Conservation (phyloP, 2,329 filamentous ascomycete genomes). For the Hymenoscyphus scutula region DNA sequence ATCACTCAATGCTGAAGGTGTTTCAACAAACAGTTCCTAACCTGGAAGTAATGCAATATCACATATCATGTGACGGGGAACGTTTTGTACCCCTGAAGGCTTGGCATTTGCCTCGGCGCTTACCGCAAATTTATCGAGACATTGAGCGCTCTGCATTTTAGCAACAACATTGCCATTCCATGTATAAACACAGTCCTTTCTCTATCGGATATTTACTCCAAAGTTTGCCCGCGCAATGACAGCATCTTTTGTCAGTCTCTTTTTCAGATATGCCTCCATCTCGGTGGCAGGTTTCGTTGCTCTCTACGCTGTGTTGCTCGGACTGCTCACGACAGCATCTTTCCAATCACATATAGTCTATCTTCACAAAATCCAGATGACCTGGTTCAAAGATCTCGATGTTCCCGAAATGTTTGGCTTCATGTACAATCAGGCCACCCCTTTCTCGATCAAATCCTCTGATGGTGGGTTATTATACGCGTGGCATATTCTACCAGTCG, state of each 20-base stretch:
- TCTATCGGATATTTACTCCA: too few relatives aligned
- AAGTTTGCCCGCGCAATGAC: too few relatives aligned
- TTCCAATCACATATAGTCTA: conserved; percentile 66
- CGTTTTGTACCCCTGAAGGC: too few relatives aligned
- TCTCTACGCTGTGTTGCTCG: conserved; percentile 45
- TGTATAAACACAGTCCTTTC: too few relatives aligned
- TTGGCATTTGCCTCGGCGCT: too few relatives aligned
- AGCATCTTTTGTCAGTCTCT: background rate
- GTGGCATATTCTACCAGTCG: conserved; percentile 84
- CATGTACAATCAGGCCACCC: conserved; percentile 70
- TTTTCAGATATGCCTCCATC: conserved; percentile 29
- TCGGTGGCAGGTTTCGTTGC: conserved; percentile 30
- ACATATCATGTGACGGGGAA: too few relatives aligned
- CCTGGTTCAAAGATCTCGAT: conserved; percentile 69
- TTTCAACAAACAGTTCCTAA: too few relatives aligned
- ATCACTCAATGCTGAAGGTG: too few relatives aligned
- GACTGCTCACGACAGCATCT: conserved; percentile 41
- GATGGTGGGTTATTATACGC: conserved; percentile 77
- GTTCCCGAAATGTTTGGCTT: conserved; percentile 82
- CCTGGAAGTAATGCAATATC: too few relatives aligned
- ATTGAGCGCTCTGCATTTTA: too few relatives aligned
- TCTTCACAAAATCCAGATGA: conserved; percentile 72
- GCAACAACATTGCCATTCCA: too few relatives aligned
- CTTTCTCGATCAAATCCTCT: conserved; percentile 70
- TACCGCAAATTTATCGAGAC: too few relatives aligned